Percentiles rank a stretch among this genome's conserved stretches.
Conservation (phyloP, 768 basidiomycete species). For the Trametes elegans region DNA sequence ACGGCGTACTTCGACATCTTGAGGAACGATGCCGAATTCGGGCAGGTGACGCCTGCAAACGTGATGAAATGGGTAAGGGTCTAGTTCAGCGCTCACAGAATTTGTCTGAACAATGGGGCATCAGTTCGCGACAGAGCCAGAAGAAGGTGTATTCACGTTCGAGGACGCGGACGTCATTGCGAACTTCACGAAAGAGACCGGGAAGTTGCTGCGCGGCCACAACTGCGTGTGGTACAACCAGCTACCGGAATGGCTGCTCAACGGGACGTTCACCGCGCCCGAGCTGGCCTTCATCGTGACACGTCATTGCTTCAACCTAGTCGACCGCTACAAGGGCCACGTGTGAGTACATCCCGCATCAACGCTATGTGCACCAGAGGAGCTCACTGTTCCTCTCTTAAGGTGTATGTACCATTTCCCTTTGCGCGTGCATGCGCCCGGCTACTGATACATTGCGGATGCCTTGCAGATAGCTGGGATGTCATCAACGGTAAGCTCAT, state of each 20-base stretch:
- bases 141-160: conserved; percentile 47
- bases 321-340: conserved; percentile 50
- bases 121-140: conserved; percentile 54
- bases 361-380: neutral
- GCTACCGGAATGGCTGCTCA: conserved; percentile 47
- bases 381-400: neutral
- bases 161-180: conserved; percentile 45
- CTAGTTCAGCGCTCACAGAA: neutral
- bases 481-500: conserved; percentile 48
- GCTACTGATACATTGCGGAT: neutral
- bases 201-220: conserved; percentile 44
- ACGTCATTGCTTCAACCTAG: conserved; percentile 48
- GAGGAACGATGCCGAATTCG: conserved; percentile 37
- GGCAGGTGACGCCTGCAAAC: conserved; percentile 44
- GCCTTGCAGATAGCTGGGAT: conserved; percentile 44
- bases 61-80: conserved; percentile 43
- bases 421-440: neutral
- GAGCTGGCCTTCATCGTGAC: conserved; percentile 40
- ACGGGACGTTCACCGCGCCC: conserved; percentile 37
- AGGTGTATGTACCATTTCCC: conserved; percentile 15
- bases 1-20: conserved; percentile 37
- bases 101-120: neutral
- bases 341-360: conserved; percentile 43
- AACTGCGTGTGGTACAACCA: conserved; percentile 51
- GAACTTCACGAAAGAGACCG: conserved; percentile 42